These are phyloP conservation scores for Aspergillus sclerotioniger DNA, from an alignment of 495 filamentous ascomycete genomes.

Conservation along the genomic window DNA sequence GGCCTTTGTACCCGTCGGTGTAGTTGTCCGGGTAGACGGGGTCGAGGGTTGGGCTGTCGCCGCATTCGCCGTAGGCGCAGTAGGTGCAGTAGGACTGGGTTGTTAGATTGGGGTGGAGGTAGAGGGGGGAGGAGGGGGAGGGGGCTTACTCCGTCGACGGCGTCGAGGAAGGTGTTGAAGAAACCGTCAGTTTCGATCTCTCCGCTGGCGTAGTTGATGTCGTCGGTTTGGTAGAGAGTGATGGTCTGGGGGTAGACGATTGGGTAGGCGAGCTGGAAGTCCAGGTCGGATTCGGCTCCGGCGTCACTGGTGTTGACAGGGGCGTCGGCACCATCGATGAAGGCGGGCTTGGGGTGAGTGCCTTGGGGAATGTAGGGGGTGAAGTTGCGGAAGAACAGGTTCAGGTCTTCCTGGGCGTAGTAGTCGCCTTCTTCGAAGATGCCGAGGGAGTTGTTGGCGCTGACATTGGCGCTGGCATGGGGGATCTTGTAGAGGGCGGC, in stretches of 20 bases:
- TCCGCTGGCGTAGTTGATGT: conserved; percentile 42
- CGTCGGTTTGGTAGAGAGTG: conserved; percentile 58
- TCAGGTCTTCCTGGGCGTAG: conserved; percentile 55
- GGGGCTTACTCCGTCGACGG: conserved; percentile 49
- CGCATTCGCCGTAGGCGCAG: conserved; percentile 10
- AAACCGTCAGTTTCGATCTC: conserved; percentile 31
- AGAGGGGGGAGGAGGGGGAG: not conserved
- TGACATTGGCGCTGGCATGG: conserved; percentile 29
- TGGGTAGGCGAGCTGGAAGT: conserved; percentile 51
- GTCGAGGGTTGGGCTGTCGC: conserved; percentile 51
- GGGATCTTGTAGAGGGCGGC: conserved; percentile 44
- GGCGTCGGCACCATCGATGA: conserved; percentile 43
- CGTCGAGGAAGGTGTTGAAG: conserved; percentile 54
- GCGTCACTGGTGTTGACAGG: conserved; percentile 31
- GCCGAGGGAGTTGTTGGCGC: conserved; percentile 41
- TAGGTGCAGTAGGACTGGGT: conserved; percentile 46
- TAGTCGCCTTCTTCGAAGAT: conserved; percentile 45
- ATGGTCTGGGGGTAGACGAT: conserved; percentile 59
- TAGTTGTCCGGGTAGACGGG: conserved; percentile 56
- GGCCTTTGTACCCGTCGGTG: conserved; percentile 53
- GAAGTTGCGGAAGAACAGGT: conserved; percentile 54
- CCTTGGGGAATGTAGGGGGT: conserved; percentile 28
- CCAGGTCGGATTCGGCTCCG: conserved; percentile 48
- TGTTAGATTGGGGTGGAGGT: too few relatives aligned
- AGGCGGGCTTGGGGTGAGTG: conserved; percentile 39